phyloP scores from a whole-genome alignment of 768 basidiomycete genomes.

The Suillus paluster region DNA sequence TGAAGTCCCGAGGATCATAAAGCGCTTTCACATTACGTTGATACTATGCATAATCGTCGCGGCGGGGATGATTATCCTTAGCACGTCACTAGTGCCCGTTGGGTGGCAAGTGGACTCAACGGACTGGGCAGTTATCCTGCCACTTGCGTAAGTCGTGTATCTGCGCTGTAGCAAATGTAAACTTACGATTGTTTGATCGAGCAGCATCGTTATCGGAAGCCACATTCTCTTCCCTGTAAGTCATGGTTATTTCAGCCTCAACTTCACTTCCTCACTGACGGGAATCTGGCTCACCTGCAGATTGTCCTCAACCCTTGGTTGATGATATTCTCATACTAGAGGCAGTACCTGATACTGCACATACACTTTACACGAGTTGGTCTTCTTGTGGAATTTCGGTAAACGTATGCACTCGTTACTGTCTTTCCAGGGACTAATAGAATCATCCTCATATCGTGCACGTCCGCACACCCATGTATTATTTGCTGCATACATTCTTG shows the following conservation, averaged over 20 bases:
- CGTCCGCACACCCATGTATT: too few relatives aligned
- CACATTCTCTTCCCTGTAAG: slow-evolving; percentile 79
- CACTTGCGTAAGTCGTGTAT: slow-evolving; percentile 62
- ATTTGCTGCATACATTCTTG: too few relatives aligned
- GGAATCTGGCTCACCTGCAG: slow-evolving; percentile 47
- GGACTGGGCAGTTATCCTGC: slow-evolving; percentile 79
- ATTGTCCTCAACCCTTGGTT: slow-evolving; percentile 89
- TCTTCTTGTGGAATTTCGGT: not conserved
- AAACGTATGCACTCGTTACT: not conserved
- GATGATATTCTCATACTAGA: slow-evolving; percentile 74
- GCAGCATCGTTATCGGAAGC: slow-evolving; percentile 60
- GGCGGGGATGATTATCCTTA: slow-evolving; percentile 60
- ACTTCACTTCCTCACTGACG: slow-evolving; percentile 18
- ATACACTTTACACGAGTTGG: not conserved
- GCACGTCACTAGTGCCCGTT: slow-evolving; percentile 54
- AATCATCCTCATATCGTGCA: not conserved
- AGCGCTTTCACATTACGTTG: slow-evolving; percentile 75
- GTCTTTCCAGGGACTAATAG: not conserved
- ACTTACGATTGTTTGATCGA: not conserved
- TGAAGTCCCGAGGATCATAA: slow-evolving; percentile 78
- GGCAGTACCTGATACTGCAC: not conserved
- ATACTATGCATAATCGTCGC: slow-evolving; percentile 54
- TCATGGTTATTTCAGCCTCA: slow-evolving; percentile 18
- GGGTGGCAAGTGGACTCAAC: slow-evolving; percentile 65
- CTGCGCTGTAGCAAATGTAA: slow-evolving; percentile 1